Conservation (phyloP, 2,329 filamentous ascomycete genomes). For the Ustulina deusta region DNA sequence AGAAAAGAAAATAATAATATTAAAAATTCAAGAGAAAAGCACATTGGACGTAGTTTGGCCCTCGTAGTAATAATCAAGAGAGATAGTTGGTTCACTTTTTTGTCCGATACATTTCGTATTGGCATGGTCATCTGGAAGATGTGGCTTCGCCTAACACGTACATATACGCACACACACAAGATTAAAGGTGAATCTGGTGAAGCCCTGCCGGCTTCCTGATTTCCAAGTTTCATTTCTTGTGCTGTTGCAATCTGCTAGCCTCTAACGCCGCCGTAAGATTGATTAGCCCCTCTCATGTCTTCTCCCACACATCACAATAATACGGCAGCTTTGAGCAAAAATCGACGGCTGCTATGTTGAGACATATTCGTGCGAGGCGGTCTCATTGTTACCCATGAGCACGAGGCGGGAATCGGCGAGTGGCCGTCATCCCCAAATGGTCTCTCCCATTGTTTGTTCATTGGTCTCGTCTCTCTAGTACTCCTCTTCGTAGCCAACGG, state of each 20-base stretch:
- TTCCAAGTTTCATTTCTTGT: conserved; percentile 37
- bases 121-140: background rate
- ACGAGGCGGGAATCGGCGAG: background rate
- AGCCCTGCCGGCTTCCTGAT: conserved; percentile 46
- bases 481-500: conserved; percentile 2
- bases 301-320: conserved; percentile 33
- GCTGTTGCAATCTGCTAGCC: conserved; percentile 40
- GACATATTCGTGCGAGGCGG: background rate
- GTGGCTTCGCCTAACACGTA: conserved; percentile 6
- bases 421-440: background rate
- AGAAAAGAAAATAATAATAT: conserved; percentile 17
- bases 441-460: conserved; percentile 3
- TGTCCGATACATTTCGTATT: conserved; percentile 15
- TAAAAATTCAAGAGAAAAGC: background rate
- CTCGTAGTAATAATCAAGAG: conserved; percentile 23
- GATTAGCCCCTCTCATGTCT: conserved; percentile 18
- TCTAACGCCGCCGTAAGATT: conserved; percentile 49
- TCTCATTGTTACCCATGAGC: conserved; percentile 15
- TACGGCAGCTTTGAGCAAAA: conserved; percentile 17
- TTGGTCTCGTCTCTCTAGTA: conserved; percentile 11
- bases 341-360: conserved; percentile 5
- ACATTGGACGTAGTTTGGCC: background rate
- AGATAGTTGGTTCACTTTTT: conserved; percentile 5
- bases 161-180: conserved; percentile 10
- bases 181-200: conserved; percentile 33